Conservation (phyloP, 345 rosid genomes). For the Mangifera indica region DNA sequence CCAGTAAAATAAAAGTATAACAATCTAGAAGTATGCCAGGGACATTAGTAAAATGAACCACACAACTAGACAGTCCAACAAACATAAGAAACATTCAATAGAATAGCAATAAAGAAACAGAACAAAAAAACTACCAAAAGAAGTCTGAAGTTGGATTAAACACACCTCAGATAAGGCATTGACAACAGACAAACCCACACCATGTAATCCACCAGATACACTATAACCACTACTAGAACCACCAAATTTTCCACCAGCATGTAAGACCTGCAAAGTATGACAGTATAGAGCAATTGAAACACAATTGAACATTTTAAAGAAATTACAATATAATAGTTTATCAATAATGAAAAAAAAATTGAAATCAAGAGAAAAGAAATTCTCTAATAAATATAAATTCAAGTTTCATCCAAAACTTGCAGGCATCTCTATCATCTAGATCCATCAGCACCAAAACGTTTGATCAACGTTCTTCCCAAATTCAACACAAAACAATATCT, state of each 20-base stretch:
- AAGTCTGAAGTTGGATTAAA: constrained; percentile 7
- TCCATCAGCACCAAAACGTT: neutral
- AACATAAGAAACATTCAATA: neutral
- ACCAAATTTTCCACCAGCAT: constrained; percentile 98
- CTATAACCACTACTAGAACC: constrained; percentile 94
- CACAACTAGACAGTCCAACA: neutral
- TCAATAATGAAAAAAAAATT: neutral
- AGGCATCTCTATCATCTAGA: neutral
- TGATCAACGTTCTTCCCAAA: neutral
- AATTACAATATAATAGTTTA: neutral
- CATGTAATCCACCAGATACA: constrained; percentile 97
- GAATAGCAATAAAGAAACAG: neutral
- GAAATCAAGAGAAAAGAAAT: neutral
- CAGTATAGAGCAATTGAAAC: constrained; percentile 3
- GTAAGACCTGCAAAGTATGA: constrained; percentile 67
- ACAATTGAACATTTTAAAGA: neutral
- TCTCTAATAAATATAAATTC: constrained; percentile 1
- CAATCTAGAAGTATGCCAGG: constrained; percentile 8
- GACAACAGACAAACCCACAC: constrained; percentile 98
- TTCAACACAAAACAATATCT: neutral
- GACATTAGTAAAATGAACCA: neutral
- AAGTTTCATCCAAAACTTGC: constrained; percentile 6
- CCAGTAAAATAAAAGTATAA: neutral
- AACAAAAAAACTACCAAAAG: neutral
- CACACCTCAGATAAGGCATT: constrained; percentile 96